A percentile compares a stretch with the other conserved stretches of the same genome.
Conservation (phyloP, 2,329 filamentous ascomycete genomes). For the Lecanicillium sp. region DNA sequence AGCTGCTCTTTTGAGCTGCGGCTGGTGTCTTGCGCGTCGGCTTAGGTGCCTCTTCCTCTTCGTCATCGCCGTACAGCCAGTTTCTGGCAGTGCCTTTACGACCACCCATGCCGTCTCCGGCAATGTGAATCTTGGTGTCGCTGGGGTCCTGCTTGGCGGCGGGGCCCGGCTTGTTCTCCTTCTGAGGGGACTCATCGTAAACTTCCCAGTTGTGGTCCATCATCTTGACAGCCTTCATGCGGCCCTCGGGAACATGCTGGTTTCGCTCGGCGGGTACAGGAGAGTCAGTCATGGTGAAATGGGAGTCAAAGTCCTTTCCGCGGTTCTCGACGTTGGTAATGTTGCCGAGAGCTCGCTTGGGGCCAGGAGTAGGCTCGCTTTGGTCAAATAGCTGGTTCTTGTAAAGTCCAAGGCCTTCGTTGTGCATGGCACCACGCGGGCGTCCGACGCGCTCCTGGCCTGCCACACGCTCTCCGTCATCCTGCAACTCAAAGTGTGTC, state of each 20-base stretch:
- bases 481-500: constrained; percentile 74
- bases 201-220: constrained; percentile 58
- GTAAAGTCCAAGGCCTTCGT: constrained; percentile 63
- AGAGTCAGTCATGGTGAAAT: constrained; percentile 70
- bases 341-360: constrained; percentile 46
- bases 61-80: constrained; percentile 42
- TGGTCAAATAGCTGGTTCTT: constrained; percentile 65
- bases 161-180: constrained; percentile 33
- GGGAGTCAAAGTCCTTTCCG: constrained; percentile 65
- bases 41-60: constrained; percentile 14
- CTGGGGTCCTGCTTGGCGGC: constrained; percentile 7
- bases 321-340: constrained; percentile 68
- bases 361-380: constrained; percentile 34
- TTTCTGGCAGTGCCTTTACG: constrained; percentile 43
- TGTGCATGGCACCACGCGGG: constrained; percentile 49
- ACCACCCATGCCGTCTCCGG: constrained; percentile 60
- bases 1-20: constrained; percentile 27
- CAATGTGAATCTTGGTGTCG: constrained; percentile 32
- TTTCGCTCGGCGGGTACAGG: constrained; percentile 35
- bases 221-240: constrained; percentile 63
- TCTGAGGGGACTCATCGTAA: constrained; percentile 49
- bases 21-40: constrained; percentile 27
- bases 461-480: constrained; percentile 56
- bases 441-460: constrained; percentile 36
- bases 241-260: constrained; percentile 45